Base-by-base conservation (phyloP, 2,329 filamentous ascomycete species). In the Elsinoe necatrix region DNA sequence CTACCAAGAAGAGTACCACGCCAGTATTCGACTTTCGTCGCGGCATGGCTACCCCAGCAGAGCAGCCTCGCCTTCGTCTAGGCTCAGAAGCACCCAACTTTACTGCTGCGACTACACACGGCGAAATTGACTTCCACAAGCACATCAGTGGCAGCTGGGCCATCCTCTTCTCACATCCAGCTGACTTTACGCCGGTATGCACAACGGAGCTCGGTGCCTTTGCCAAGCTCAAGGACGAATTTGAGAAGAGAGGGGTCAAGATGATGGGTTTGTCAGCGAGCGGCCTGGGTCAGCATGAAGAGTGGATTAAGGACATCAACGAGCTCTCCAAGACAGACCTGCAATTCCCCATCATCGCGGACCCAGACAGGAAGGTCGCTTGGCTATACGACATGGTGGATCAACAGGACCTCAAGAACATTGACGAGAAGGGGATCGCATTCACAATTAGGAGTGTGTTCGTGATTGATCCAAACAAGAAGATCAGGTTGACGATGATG, bases 391-490 rank as follows among this genome's bases (percentile, higher is more conserved):
- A 77, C 63, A 77, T 77, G 75, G 64, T 71, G 56, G 64, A 65
- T 47, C 62, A 68, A 54, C 64, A 68, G 37, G 68, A 72, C 59
- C 55, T 71, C 23, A 62, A 64, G 23, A 69, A 70, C 52, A 63
- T 69, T 20, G 65, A 65, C 51, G 59, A 66, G 51, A 67, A 67
- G 59, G 71, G 71, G 65, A 87, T 92, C 65, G 89, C 90, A 57
- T 92, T 95, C 76, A 95, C 91, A 65, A 95, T 96, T 75, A 89
- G 91, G 67, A 89, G 87, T 65, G 91, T 95, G 69, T 95, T 95
- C 80, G 80, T 95, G 75, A 93, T 95, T 72, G 90, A 95, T 77
- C 90, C 90, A 62, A 83, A 82, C 73, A 95, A 95, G 84, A 92
- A 86, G 73, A 93, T 95, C 75, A 86, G 91, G 66, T 83, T 91